A percentile compares a stretch with the other conserved stretches of the same genome.
Conservation (phyloP, 495 filamentous ascomycete genomes). For the Opeltia flavorubescens region DNA sequence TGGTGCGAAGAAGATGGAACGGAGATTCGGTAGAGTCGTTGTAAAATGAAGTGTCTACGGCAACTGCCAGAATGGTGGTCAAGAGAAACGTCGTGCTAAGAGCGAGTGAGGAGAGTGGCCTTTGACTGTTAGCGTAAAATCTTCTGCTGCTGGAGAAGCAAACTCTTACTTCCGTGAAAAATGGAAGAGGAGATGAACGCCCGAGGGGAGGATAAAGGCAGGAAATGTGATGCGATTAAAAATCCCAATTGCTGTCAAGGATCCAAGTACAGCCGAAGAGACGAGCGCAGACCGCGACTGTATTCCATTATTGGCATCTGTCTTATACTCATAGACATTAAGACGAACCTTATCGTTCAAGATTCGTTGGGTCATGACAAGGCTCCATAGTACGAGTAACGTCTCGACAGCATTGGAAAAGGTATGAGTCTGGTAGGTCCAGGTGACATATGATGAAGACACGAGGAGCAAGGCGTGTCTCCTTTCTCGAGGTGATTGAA, state of each 20-base stretch:
- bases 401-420: constrained; percentile 98
- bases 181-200: constrained; percentile 68
- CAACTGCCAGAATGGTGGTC: constrained; percentile 58
- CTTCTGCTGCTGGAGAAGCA: not conserved
- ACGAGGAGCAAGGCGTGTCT: constrained; percentile 61
- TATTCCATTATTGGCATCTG: not conserved
- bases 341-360: constrained; percentile 53
- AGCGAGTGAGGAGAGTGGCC: constrained; percentile 53
- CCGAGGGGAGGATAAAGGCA: constrained; percentile 73
- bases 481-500: constrained; percentile 58
- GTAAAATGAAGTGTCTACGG: constrained; percentile 76
- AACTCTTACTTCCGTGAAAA: constrained; percentile 59
- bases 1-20: constrained; percentile 30
- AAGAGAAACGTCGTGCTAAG: constrained; percentile 44
- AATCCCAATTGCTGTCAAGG: constrained; percentile 67
- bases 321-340: not conserved
- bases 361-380: constrained; percentile 82
- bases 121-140: constrained; percentile 19
- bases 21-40: constrained; percentile 30
- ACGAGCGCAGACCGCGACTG: constrained; percentile 61
- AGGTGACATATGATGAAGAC: constrained; percentile 93
- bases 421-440: constrained; percentile 97
- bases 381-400: constrained; percentile 73
- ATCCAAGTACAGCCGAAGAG: constrained; percentile 60
- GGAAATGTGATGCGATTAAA: constrained; percentile 98